Evolutionary conservation across 192 early-diverging fungal genomes (phyloP), one percentile per base, ranked within the genome.

Genomic region (Coemansia biformis): DNA sequence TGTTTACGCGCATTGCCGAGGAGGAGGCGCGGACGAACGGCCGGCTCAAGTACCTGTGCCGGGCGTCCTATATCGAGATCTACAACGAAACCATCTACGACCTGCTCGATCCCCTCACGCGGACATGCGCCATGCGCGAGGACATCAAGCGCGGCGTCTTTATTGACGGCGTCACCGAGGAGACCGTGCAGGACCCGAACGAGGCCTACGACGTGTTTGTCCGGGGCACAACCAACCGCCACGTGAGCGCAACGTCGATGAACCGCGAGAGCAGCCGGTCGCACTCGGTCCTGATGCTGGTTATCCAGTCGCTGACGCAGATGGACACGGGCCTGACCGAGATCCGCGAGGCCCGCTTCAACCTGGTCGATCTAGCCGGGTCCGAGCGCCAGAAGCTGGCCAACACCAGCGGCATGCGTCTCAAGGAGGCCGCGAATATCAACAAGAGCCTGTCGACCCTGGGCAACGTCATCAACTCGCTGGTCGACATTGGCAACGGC

Each of bases 71-170:
- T 51, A 83, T 95, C 41, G 91, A 95, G 48, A 93, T 93, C 58
- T 95, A 95, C 78, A 93, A 95, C 59, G 92, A 95, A 64, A 82
- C 83, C 41, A 90, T 95, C 44, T 83, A 83, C 39, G 92, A 95
- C 53, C 64, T 95, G 34, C 75, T 95, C 17, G 89, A 87, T 51
- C 74, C 83, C 70, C 58, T 73, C 6, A 68, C 76, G 29, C 61
- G 69, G 17, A 67, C 66, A 14, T 75, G 79, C 13, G 74, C 79
- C 9, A 61, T 82, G 48, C 76, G 82, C 41, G 83, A 86, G 52
- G 81, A 83, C 56, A 81, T 81, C 44, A 82, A 86, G 26, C 58
- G 73, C 29, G 83, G 83, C 11, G 68, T 86, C 0, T 86, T 82
- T 46, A 79, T 86, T 7, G 82, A 86, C 45, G 77, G 76, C 15